Evolutionary conservation across 2,329 filamentous ascomycete species (phyloP).

Genomic region (Botrytis cinerea): DNA sequence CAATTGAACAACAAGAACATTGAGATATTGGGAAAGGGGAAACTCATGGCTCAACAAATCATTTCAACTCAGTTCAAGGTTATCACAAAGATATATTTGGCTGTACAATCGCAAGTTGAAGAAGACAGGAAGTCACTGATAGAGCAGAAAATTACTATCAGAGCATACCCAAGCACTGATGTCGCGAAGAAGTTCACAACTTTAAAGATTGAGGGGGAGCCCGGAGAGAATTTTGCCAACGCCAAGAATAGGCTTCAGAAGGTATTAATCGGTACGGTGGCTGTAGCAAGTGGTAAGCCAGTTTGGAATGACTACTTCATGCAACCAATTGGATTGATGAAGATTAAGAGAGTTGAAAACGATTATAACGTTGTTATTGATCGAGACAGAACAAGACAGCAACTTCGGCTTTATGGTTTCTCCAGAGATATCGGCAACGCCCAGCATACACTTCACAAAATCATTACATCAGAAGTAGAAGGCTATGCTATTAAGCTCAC

Average conservation of each 20-base stretch:
- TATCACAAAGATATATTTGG: constrained; percentile 41
- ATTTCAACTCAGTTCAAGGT: constrained; percentile 46
- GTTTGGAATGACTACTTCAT: constrained; percentile 41
- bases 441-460: constrained; percentile 40
- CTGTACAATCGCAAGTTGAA: constrained; percentile 40
- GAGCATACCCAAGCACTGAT: constrained; percentile 35
- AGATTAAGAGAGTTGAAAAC: background rate
- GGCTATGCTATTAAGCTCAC: constrained; percentile 39
- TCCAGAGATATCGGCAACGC: background rate
- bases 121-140: constrained; percentile 39
- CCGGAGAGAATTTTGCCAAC: constrained; percentile 38
- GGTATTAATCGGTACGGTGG: constrained; percentile 42
- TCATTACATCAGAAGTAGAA: constrained; percentile 22
- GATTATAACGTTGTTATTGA: constrained; percentile 1
- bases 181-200: constrained; percentile 38
- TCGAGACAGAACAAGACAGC: constrained; percentile 1
- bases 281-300: constrained; percentile 32
- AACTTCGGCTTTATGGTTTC: background rate
- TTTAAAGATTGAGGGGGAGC: constrained; percentile 46
- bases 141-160: constrained; percentile 38
- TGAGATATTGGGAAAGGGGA: constrained; percentile 40
- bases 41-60: constrained; percentile 45
- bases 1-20: constrained; percentile 41
- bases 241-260: constrained; percentile 42
- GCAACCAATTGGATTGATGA: constrained; percentile 32